Conservation (phyloP, 208 protist genomes). For the Trypanosoma cruzi region DNA sequence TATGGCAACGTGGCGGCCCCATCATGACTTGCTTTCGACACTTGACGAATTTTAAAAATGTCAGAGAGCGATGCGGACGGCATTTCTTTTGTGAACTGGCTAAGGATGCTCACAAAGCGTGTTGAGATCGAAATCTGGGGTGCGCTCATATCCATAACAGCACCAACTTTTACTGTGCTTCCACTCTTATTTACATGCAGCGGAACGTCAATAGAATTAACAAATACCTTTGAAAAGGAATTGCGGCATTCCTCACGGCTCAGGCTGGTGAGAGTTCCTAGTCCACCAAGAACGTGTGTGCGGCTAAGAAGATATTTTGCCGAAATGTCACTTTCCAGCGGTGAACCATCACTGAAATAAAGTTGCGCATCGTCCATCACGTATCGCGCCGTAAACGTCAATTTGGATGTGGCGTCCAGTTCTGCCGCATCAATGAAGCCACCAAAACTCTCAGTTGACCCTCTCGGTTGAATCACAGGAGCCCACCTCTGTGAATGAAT, state of each 20-base stretch:
- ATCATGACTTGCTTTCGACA: background rate
- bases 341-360: constrained; percentile 75
- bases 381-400: constrained; percentile 56
- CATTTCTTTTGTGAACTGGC: constrained; percentile 53
- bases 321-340: constrained; percentile 20
- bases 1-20: background rate
- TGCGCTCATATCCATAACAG: constrained; percentile 68
- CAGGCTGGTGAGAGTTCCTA: constrained; percentile 56
- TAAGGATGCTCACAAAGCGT: constrained; percentile 64
- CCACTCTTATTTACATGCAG: constrained; percentile 48
- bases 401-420: background rate
- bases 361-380: constrained; percentile 49
- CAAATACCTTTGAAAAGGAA: constrained; percentile 39
- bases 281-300: constrained; percentile 70
- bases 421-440: background rate
- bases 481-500: constrained; percentile 11
- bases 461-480: background rate
- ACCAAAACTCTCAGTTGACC: background rate
- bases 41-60: background rate
- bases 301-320: constrained; percentile 31
- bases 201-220: constrained; percentile 61
- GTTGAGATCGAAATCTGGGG: constrained; percentile 67
- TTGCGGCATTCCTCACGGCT: constrained; percentile 30
- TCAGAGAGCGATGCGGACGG: constrained; percentile 13
- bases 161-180: constrained; percentile 34